phyloP scores from a whole-genome alignment of 2,329 filamentous ascomycete species.

The Cercospora berteroae region DNA sequence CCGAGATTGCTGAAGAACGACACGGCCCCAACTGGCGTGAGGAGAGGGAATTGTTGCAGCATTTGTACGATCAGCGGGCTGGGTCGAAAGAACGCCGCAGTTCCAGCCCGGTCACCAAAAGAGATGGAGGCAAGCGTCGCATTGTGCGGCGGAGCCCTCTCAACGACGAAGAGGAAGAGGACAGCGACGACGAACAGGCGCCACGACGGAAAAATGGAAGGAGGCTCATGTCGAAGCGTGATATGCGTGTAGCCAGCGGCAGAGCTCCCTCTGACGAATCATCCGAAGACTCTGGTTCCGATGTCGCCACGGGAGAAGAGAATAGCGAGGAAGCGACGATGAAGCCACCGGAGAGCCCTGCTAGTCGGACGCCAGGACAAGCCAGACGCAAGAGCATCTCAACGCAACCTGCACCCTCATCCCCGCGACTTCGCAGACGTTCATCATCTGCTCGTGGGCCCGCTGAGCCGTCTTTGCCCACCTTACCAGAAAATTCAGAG shows the following conservation, averaged over 20 bases:
- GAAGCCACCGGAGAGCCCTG: conserved; percentile 32
- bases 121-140: conserved; percentile 32
- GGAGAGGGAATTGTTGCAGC: conserved; percentile 77
- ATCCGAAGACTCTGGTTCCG: conserved; percentile 30
- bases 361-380: conserved; percentile 27
- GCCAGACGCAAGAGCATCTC: conserved; percentile 34
- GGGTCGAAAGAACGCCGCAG: conserved; percentile 29
- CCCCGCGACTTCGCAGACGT: conserved; percentile 28
- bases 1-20: conserved; percentile 78
- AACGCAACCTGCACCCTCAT: conserved; percentile 24
- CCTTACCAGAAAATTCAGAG: conserved; percentile 27
- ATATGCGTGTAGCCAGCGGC: conserved; percentile 37
- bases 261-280: conserved; percentile 33
- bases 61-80: conserved; percentile 61
- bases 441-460: conserved; percentile 30
- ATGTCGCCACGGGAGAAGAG: conserved; percentile 22
- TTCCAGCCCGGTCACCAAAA: conserved; percentile 39
- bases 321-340: conserved; percentile 24
- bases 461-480: conserved; percentile 26
- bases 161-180: conserved; percentile 16
- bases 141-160: conserved; percentile 21
- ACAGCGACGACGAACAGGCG: conserved; percentile 27
- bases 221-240: conserved; percentile 38
- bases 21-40: conserved; percentile 87
- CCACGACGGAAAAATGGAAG: conserved; percentile 36